A percentile compares a stretch with the other conserved stretches of the same genome.
phyloP scores from a whole-genome alignment of 1,139 yeast genomes.

The Spathaspora jeffriesii region DNA sequence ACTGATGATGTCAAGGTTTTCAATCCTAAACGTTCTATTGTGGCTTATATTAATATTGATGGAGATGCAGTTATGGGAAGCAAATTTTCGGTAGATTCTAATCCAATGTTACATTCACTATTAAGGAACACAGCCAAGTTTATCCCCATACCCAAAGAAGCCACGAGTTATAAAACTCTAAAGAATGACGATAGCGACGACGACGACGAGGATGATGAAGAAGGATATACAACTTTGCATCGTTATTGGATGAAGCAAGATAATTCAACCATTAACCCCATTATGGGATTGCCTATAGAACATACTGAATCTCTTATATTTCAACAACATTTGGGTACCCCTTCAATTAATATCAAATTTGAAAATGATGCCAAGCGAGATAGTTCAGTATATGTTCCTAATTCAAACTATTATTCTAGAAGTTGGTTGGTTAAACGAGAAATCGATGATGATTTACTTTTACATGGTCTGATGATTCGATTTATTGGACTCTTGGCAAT shows the following conservation, averaged over 20 bases:
- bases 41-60: conserved; percentile 43
- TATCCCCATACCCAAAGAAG: conserved; percentile 34
- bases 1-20: conserved; percentile 23
- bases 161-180: conserved; percentile 15
- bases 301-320: conserved; percentile 33
- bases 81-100: conserved; percentile 36
- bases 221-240: conserved; percentile 30
- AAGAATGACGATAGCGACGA: conserved; percentile 15
- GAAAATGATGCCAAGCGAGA: conserved; percentile 31
- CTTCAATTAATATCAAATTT: conserved; percentile 37
- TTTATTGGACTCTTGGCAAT: conserved; percentile 39
- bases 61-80: conserved; percentile 42
- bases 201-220: conserved; percentile 22
- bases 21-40: conserved; percentile 23
- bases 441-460: conserved; percentile 27
- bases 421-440: conserved; percentile 32
- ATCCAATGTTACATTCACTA: conserved; percentile 36
- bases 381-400: conserved; percentile 30
- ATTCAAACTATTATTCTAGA: conserved; percentile 36
- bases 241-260: conserved; percentile 41
- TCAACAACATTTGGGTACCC: conserved; percentile 33
- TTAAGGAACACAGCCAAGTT: conserved; percentile 30
- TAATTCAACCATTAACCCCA: conserved; percentile 30
- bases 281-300: conserved; percentile 25
- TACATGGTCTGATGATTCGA: conserved; percentile 41